Conservation (phyloP, 2,329 filamentous ascomycete species). For the Didymella pomorum region DNA sequence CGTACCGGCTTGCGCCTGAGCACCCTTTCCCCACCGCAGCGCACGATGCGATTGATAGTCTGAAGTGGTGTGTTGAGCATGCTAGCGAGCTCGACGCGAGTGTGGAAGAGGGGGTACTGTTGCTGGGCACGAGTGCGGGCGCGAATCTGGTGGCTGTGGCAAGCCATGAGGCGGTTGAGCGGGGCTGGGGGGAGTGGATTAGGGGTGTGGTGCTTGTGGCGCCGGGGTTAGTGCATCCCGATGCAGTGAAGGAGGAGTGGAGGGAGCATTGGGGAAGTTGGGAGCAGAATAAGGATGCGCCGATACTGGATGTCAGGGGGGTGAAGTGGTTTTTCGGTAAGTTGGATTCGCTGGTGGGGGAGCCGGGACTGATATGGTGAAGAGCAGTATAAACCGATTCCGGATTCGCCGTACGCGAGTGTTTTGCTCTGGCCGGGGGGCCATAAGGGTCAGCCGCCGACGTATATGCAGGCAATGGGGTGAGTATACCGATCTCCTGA, state of each 20-base stretch:
- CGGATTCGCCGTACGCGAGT: background rate
- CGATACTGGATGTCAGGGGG: background rate
- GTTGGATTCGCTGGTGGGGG: background rate
- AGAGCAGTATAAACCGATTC: background rate
- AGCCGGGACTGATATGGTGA: background rate
- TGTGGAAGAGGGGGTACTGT: background rate
- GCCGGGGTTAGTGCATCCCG: background rate
- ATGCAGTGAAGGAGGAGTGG: background rate
- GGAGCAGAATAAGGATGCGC: background rate
- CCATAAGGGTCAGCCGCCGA: background rate
- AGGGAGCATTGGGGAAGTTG: background rate
- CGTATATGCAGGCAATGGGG: background rate
- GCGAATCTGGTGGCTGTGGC: background rate
- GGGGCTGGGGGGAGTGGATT: background rate
- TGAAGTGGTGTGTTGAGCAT: background rate
- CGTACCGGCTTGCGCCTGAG: background rate
- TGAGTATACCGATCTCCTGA: background rate
- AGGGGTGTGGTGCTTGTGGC: background rate
- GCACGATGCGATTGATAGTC: background rate
- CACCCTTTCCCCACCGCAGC: background rate
- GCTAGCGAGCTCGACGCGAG: background rate
- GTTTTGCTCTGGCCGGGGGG: background rate
- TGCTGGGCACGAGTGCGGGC: background rate
- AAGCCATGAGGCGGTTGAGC: background rate
- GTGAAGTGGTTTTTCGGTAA: background rate